Percentiles rank a stretch among this genome's conserved stretches.
phyloP scores from a whole-genome alignment of 2,329 filamentous ascomycete species.

The Sarocladiaceae sp. region DNA sequence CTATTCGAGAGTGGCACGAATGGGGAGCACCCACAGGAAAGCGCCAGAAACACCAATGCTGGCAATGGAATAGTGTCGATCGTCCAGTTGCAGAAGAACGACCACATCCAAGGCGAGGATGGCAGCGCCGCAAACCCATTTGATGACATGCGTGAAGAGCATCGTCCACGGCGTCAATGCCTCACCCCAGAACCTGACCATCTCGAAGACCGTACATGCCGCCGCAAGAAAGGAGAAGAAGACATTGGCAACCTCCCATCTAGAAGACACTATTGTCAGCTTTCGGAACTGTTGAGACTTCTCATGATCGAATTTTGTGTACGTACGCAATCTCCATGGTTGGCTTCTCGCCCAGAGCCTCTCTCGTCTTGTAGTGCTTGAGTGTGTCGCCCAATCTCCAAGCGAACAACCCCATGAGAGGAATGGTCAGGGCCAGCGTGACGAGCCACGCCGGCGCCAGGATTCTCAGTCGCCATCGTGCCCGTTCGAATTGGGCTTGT shows the following conservation, averaged over 20 bases:
- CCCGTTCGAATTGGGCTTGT: constrained; percentile 45
- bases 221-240: constrained; percentile 40
- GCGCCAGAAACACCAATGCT: constrained; percentile 32
- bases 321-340: constrained; percentile 46
- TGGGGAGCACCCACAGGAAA: constrained; percentile 38
- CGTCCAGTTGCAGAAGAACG: constrained; percentile 38
- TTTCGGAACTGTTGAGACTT: neutral
- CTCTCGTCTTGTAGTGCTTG: constrained; percentile 33
- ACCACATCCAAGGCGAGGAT: constrained; percentile 46
- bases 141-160: constrained; percentile 45
- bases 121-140: constrained; percentile 37
- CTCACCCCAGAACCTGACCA: constrained; percentile 40
- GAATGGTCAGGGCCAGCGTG: constrained; percentile 39
- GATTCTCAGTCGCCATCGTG: constrained; percentile 42
- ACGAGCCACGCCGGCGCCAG: constrained; percentile 44
- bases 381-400: constrained; percentile 45
- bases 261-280: constrained; percentile 18
- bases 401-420: constrained; percentile 45
- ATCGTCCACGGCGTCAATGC: constrained; percentile 49
- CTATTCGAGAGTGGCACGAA: neutral
- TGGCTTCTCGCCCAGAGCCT: constrained; percentile 32
- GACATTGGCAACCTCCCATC: constrained; percentile 50
- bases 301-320: neutral
- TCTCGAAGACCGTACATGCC: constrained; percentile 39
- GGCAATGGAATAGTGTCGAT: constrained; percentile 41